Conservation (phyloP, 768 basidiomycete species). For the Fomitopsis serialis region DNA sequence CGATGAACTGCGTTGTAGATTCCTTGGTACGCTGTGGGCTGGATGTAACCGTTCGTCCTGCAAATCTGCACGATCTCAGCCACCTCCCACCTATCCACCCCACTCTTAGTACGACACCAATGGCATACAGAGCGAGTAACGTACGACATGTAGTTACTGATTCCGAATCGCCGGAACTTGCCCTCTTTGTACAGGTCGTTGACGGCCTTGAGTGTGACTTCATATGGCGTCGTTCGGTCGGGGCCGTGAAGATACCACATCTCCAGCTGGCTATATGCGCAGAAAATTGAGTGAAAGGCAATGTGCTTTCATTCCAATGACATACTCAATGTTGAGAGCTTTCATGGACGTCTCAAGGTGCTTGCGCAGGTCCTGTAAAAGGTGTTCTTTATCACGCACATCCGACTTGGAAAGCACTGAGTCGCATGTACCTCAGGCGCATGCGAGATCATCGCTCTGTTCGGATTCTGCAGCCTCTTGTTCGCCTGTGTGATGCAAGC, state of each 20-base stretch:
- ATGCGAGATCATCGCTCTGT: conserved; percentile 11
- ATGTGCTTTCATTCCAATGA: background rate
- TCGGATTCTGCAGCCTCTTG: background rate
- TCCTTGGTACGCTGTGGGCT: conserved; percentile 43
- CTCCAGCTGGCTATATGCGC: conserved; percentile 24
- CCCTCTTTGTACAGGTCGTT: conserved; percentile 46
- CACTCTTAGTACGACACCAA: background rate
- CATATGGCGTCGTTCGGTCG: conserved; percentile 37
- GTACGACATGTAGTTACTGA: conserved; percentile 38
- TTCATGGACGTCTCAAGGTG: conserved; percentile 31
- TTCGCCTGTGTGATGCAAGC: conserved; percentile 14
- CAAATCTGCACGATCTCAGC: conserved; percentile 39
- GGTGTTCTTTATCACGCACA: background rate
- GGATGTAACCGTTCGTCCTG: conserved; percentile 37
- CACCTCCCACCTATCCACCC: conserved; percentile 30
- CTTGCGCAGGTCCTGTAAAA: conserved; percentile 29
- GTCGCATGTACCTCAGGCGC: conserved; percentile 14
- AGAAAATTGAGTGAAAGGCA: background rate
- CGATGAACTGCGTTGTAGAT: conserved; percentile 39
- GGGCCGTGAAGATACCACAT: conserved; percentile 45
- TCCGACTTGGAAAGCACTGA: background rate
- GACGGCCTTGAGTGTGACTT: conserved; percentile 39
- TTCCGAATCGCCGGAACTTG: conserved; percentile 40
- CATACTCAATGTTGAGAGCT: conserved; percentile 42
- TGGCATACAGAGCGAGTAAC: conserved; percentile 11